Evolutionary conservation across 768 basidiomycete species (phyloP).

Genomic region (Clitopilus hobsonii): DNA sequence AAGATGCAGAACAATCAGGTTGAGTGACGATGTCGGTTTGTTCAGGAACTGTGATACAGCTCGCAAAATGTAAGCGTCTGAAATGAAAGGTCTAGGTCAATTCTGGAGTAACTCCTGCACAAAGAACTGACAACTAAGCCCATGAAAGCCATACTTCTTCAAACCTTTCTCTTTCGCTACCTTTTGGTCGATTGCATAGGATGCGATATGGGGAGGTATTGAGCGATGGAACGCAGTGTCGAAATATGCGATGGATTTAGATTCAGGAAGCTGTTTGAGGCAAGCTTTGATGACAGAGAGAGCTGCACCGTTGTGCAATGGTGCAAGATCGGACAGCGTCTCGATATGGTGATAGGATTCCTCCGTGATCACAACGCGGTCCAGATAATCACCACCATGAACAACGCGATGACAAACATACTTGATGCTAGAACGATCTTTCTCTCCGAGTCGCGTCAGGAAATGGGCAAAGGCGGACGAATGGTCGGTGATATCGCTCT

Average conservation of each 20-base stretch:
- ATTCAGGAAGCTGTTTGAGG: conserved; percentile 55
- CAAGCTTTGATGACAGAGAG: conserved; percentile 59
- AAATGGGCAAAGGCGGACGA: conserved; percentile 50
- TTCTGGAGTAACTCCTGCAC: no score
- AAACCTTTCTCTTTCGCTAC: conserved; percentile 62
- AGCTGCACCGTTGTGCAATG: conserved; percentile 68
- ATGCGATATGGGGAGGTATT: conserved; percentile 71
- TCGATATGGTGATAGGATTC: conserved; percentile 71
- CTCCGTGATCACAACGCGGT: conserved; percentile 64
- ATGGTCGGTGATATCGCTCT: conserved; percentile 50
- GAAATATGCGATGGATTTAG: conserved; percentile 79
- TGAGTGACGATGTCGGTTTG: conserved; percentile 50
- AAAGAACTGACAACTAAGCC: conserved; percentile 66
- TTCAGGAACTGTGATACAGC: conserved; percentile 54
- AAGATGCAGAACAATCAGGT: conserved; percentile 81
- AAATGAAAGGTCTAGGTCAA: not conserved
- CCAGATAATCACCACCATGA: conserved; percentile 78
- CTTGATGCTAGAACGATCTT: conserved; percentile 39
- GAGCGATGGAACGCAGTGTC: conserved; percentile 83
- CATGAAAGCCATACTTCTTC: conserved; percentile 91
- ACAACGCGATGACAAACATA: conserved; percentile 79
- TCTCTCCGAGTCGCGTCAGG: conserved; percentile 34
- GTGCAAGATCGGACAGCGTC: conserved; percentile 74
- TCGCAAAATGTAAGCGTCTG: conserved; percentile 67
- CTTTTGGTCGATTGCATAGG: conserved; percentile 69